Evolutionary conservation across 495 filamentous ascomycete species (phyloP), one percentile per base, ranked within the genome.

Genomic region (Penicillium diatomitis): DNA sequence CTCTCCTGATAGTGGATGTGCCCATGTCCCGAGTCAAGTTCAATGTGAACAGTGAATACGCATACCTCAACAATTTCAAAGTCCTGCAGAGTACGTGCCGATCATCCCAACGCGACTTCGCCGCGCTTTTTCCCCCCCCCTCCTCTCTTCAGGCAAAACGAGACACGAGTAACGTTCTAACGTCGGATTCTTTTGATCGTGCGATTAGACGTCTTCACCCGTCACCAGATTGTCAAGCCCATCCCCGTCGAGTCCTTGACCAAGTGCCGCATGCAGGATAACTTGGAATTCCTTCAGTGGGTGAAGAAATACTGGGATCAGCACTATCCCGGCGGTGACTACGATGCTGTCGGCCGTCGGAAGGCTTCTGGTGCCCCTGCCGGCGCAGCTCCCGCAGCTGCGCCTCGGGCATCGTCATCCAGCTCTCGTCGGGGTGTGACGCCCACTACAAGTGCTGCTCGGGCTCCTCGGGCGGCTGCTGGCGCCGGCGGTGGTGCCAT

Each of bases 261-360:
- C 54, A 97, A 96, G 70, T 98, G 92, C 77, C 95, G 94, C 73
- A 97, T 98, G 88, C 92, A 98, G 72, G 92, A 98, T 66, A 98
- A 98, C 73, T 88, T 98, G 52, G 94, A 96, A 62, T 98, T 97
- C 69, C 80, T 98, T 33, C 92, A 98, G 73, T 98, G 88, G 87
- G 83, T 79, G 46, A 97, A 97, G 79, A 73, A 76, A 54, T 95
- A 88, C 72, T 98, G 92, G 92, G 94, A 98, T 63, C 90, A 96
- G 62, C 89, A 96, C 77, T 98, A 85, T 63, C 90, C 92, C 6
- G 92, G 91, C 40, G 88, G 88, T 45, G 92, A 97, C 53, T 98
- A 98, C 70, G 92, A 98, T 68, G 87, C 92, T 7, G 73, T 95
- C 27, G 71, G 70, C 41, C 82, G 92, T 53, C 80, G 92, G 64